These are phyloP conservation scores for Annulohypoxylon stygium DNA, from an alignment of 495 filamentous ascomycete species.

Conservation along the genomic window DNA sequence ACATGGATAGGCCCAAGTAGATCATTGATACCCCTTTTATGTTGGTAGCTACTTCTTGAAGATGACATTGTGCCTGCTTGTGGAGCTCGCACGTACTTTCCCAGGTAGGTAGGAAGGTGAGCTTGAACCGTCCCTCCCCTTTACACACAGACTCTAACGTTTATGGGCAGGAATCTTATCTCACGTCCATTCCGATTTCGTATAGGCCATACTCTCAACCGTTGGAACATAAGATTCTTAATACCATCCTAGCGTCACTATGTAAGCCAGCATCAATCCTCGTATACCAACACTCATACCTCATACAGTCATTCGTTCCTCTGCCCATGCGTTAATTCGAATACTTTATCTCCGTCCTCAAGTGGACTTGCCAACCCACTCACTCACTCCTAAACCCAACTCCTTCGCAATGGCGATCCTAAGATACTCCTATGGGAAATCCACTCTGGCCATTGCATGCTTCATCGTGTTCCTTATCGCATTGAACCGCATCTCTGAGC, in stretches of 20 bases:
- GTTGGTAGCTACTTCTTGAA: neutral
- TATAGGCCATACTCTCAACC: neutral
- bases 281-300: neutral
- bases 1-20: neutral
- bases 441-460: conserved; percentile 40
- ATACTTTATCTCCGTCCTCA: no score
- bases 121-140: neutral
- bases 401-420: conserved; percentile 38
- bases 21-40: neutral
- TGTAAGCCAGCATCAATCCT: neutral
- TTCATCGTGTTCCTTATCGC: conserved; percentile 49
- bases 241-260: neutral
- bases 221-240: neutral
- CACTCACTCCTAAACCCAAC: neutral
- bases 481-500: conserved; percentile 45
- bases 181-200: neutral
- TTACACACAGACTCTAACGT: neutral
- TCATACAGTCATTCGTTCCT: neutral
- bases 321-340: neutral
- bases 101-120: neutral
- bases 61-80: neutral
- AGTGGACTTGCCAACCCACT: no score
- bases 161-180: neutral
- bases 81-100: neutral
- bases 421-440: conserved; percentile 29